Evolutionary conservation across 495 filamentous ascomycete species (phyloP).

Genomic region (Pseudevernia furfuracea): DNA sequence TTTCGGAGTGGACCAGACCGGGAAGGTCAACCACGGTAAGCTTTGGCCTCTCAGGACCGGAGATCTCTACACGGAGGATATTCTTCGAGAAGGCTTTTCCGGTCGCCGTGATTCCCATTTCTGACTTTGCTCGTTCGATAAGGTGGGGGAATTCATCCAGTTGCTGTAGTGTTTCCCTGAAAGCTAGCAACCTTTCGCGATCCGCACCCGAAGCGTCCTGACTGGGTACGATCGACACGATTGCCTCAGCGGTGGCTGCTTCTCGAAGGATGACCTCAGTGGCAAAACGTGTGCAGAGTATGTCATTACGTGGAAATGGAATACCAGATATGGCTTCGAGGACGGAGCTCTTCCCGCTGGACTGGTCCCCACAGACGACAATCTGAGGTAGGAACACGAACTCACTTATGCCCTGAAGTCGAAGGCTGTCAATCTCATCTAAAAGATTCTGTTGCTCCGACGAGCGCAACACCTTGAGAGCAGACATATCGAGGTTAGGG

Average conservation of each 20-base stretch:
- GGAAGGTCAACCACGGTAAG: conserved; percentile 52
- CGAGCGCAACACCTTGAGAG: not conserved
- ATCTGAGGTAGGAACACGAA: conserved; percentile 53
- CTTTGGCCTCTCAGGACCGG: conserved; percentile 44
- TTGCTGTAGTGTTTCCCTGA: not conserved
- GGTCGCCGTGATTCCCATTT: conserved; percentile 43
- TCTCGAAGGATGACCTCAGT: conserved; percentile 52
- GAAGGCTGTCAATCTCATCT: conserved; percentile 51
- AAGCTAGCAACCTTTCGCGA: conserved; percentile 1
- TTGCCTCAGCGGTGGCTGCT: not conserved
- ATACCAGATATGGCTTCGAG: conserved; percentile 59
- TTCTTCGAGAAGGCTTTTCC: conserved; percentile 41
- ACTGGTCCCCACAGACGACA: conserved; percentile 57
- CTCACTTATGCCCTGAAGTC: conserved; percentile 47
- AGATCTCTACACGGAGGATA: conserved; percentile 45
- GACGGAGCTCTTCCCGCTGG: conserved; percentile 55
- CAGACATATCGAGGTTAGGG: not conserved
- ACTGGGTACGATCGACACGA: conserved; percentile 14
- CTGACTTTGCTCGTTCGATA: conserved; percentile 44
- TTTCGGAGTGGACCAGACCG: conserved; percentile 40
- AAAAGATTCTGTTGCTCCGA: conserved; percentile 42
- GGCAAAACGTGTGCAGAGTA: conserved; percentile 49
- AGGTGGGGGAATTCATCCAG: conserved; percentile 31
- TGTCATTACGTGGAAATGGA: conserved; percentile 47
- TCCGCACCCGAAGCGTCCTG: conserved; percentile 10